Conservation (phyloP, 768 basidiomycete genomes). For the Suillus alpinus region DNA sequence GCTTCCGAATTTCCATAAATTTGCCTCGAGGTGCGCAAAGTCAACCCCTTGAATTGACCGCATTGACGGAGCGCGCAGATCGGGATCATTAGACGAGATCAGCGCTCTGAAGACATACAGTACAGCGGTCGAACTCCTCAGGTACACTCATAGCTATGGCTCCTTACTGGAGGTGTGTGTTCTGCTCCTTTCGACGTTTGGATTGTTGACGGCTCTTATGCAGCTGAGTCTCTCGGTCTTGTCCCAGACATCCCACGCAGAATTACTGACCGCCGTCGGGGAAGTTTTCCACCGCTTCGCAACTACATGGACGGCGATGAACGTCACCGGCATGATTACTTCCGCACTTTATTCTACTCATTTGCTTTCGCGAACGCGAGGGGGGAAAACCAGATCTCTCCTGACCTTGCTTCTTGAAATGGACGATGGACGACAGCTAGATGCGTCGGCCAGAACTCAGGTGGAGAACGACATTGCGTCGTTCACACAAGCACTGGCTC, state of each 20-base stretch:
- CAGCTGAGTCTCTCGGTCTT: slow-evolving; percentile 56
- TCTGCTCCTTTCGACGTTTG: neutral
- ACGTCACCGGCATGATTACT: slow-evolving; percentile 53
- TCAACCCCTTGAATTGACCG: neutral
- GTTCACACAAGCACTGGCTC: slow-evolving; percentile 52
- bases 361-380: slow-evolving; percentile 59
- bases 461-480: slow-evolving; percentile 57
- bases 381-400: slow-evolving; percentile 62
- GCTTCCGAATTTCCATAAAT: slow-evolving; percentile 61
- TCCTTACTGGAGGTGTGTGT: slow-evolving; percentile 63
- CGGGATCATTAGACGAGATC: slow-evolving; percentile 31
- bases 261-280: slow-evolving; percentile 60
- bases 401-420: slow-evolving; percentile 64
- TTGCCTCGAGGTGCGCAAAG: slow-evolving; percentile 42
- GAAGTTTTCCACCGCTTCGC: slow-evolving; percentile 70
- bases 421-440: slow-evolving; percentile 58
- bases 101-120: slow-evolving; percentile 54
- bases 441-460: slow-evolving; percentile 52
- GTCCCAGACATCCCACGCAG: slow-evolving; percentile 47
- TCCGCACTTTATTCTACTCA: slow-evolving; percentile 61
- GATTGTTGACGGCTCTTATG: slow-evolving; percentile 8
- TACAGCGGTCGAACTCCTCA: slow-evolving; percentile 57
- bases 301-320: slow-evolving; percentile 78
- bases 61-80: slow-evolving; percentile 15
- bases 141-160: slow-evolving; percentile 59